Evolutionary conservation across 139 green algal genomes (phyloP).

Genomic region (Chlamydomonas sp.): DNA sequence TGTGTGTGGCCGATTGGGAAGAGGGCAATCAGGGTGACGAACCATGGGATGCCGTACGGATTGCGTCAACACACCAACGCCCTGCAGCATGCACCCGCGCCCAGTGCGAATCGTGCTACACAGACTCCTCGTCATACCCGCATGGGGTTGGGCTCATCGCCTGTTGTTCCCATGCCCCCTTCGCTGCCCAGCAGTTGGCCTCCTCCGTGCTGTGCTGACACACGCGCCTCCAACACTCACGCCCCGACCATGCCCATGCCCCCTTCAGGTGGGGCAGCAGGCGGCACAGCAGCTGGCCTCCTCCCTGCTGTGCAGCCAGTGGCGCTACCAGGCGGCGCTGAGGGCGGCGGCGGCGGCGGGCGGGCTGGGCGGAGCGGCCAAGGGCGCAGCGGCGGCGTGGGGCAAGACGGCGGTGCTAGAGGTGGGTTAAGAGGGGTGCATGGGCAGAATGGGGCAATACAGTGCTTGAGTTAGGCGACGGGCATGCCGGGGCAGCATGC

Average conservation of each 20-base stretch:
- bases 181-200: too few relatives aligned
- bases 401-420: conserved; percentile 52
- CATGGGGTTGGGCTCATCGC: too few relatives aligned
- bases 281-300: conserved; percentile 61
- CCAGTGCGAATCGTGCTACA: too few relatives aligned
- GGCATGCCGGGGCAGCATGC: too few relatives aligned
- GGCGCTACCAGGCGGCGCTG: conserved; percentile 51
- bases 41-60: too few relatives aligned
- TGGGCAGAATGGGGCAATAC: neutral
- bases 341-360: neutral
- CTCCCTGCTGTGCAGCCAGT: conserved; percentile 55
- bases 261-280: conserved; percentile 29
- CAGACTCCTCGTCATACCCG: too few relatives aligned
- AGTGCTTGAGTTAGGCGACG: too few relatives aligned
- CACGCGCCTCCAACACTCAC: neutral
- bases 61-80: too few relatives aligned
- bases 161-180: too few relatives aligned
- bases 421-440: neutral
- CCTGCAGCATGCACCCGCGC: too few relatives aligned
- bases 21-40: too few relatives aligned
- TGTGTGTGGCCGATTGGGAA: too few relatives aligned
- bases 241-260: neutral
- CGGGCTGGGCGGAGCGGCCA: conserved; percentile 13
- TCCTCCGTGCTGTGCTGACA: neutral
- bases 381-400: conserved; percentile 35